Conservation (phyloP, 805 yeast species). For the Cyberlindnera mycetangii region DNA sequence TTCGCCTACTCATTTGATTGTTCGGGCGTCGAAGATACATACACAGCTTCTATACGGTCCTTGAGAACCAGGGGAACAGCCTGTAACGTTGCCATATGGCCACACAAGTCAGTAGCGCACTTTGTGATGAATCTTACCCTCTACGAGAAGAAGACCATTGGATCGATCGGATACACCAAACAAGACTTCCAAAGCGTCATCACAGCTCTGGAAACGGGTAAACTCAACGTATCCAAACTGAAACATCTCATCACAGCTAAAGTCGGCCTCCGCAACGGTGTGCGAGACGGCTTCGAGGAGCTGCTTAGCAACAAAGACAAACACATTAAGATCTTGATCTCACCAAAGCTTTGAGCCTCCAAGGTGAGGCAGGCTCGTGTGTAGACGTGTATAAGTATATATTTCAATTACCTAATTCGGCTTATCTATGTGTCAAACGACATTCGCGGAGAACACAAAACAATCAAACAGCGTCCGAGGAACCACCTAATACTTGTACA, state of each 20-base stretch:
- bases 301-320: conserved; percentile 40
- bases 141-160: conserved; percentile 40
- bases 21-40: conserved; percentile 49
- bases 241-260: conserved; percentile 38
- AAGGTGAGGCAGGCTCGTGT: no score
- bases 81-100: conserved; percentile 49
- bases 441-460: no score
- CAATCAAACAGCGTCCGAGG: no score
- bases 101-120: conserved; percentile 41
- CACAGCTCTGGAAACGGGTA: conserved; percentile 37
- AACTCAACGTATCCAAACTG: conserved; percentile 35
- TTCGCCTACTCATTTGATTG: conserved; percentile 53
- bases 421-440: neutral
- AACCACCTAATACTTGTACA: no score
- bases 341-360: conserved; percentile 30
- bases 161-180: conserved; percentile 43
- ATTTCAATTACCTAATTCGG: no score
- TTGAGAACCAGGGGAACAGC: conserved; percentile 42
- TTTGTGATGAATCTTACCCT: conserved; percentile 45
- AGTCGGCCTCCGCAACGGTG: conserved; percentile 38
- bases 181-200: conserved; percentile 43
- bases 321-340: conserved; percentile 43
- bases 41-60: conserved; percentile 38
- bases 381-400: no score
- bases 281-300: conserved; percentile 41